Evolutionary conservation across 1,139 yeast genomes (phyloP).

Genomic region (Barnettozyma hawaiiensis): DNA sequence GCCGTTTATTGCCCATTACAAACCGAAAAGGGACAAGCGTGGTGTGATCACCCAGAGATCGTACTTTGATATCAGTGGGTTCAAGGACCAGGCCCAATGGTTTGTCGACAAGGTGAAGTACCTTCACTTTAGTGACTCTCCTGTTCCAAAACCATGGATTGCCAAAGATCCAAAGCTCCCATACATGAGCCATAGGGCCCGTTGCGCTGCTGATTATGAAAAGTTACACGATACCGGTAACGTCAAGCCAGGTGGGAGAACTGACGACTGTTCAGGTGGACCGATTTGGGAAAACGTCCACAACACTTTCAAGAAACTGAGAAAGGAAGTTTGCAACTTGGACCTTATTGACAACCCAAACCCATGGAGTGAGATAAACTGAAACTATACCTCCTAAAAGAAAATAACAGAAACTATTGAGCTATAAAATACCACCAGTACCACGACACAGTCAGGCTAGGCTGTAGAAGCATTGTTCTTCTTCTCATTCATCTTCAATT

Average conservation of each 20-base stretch:
- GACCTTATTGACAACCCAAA: neutral
- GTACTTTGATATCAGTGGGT: conserved; percentile 6
- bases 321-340: conserved; percentile 12
- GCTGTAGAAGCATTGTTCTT: neutral
- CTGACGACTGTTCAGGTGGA: conserved; percentile 19
- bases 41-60: conserved; percentile 5
- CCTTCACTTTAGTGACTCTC: conserved; percentile 40
- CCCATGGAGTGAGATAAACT: conserved; percentile 2
- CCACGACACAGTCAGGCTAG: neutral
- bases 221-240: conserved; percentile 7
- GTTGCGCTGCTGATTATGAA: conserved; percentile 14
- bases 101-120: conserved; percentile 26
- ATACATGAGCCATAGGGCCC: conserved; percentile 14
- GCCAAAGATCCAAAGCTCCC: conserved; percentile 16
- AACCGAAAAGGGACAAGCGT: neutral
- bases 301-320: conserved; percentile 11
- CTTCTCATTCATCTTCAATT: conserved; percentile 40
- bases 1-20: conserved; percentile 6
- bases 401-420: neutral
- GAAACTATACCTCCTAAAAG: neutral
- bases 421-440: neutral
- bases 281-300: conserved; percentile 18
- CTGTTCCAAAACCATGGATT: conserved; percentile 45
- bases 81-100: conserved; percentile 14
- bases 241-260: conserved; percentile 12